These are phyloP conservation scores for Ustilago esculenta DNA, from an alignment of 1,284 basidiomycete species.

Conservation along the genomic window DNA sequence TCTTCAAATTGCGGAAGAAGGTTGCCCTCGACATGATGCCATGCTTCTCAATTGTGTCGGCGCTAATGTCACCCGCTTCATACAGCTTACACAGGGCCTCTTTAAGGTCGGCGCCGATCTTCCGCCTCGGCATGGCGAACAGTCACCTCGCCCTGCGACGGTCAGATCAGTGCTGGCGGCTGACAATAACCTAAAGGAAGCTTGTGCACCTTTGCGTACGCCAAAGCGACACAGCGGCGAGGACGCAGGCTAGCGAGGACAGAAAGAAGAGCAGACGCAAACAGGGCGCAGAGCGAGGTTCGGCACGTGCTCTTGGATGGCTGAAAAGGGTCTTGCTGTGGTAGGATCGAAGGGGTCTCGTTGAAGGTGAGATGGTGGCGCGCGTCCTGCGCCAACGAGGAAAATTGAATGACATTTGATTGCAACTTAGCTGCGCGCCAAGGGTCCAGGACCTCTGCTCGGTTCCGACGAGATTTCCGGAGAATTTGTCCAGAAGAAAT, in stretches of 20 bases:
- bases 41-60: slow-evolving; percentile 48
- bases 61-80: slow-evolving; percentile 48
- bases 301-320: no score
- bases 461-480: slow-evolving; percentile 15
- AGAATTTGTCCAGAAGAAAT: slow-evolving; percentile 30
- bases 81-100: slow-evolving; percentile 53
- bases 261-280: no score
- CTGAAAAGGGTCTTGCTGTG: slow-evolving; percentile 13
- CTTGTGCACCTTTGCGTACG: no score
- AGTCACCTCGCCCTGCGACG: neutral
- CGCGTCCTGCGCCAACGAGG: slow-evolving; percentile 2
- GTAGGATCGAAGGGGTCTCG: slow-evolving; percentile 42
- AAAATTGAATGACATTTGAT: slow-evolving; percentile 52
- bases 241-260: no score
- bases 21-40: slow-evolving; percentile 51
- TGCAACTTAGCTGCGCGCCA: slow-evolving; percentile 20
- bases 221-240: no score
- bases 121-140: slow-evolving; percentile 37
- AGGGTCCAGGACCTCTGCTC: slow-evolving; percentile 26
- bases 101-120: slow-evolving; percentile 52
- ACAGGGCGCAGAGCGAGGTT: no score
- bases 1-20: slow-evolving; percentile 47
- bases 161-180: neutral
- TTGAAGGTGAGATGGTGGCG: slow-evolving; percentile 24
- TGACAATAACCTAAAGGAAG: no score